A percentile compares a stretch with the other conserved stretches of the same genome.
Evolutionary conservation across 441 rosid genomes (phyloP).

Genomic region (Geranium incanum): DNA sequence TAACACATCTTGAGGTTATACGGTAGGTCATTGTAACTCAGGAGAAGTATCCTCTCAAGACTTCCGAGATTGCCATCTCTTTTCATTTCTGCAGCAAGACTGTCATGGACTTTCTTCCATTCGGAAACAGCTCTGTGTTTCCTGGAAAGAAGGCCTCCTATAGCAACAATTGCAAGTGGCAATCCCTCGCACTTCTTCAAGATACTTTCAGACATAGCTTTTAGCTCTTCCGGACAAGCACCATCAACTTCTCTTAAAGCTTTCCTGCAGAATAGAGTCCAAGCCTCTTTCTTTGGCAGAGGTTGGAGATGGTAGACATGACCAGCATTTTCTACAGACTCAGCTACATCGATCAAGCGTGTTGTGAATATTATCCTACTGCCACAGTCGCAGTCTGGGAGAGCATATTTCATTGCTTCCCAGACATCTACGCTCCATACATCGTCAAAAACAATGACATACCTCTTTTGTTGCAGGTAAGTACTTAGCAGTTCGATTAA

Average conservation of each 20-base stretch:
- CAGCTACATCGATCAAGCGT: constrained; percentile 23
- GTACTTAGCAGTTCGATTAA: constrained; percentile 8
- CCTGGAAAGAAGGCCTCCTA: constrained; percentile 14
- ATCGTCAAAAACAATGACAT: constrained; percentile 19
- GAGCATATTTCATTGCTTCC: constrained; percentile 30
- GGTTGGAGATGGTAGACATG: constrained; percentile 26
- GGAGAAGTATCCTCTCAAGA: constrained; percentile 11
- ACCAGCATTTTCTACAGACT: constrained; percentile 23
- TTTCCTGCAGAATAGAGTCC: constrained; percentile 29
- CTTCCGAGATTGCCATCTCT: constrained; percentile 14
- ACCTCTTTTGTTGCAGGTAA: constrained; percentile 16
- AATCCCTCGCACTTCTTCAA: constrained; percentile 18
- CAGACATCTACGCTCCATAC: constrained; percentile 21
- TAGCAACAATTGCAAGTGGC: constrained; percentile 22
- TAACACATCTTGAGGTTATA: constrained; percentile 17
- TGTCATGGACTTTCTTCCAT: constrained; percentile 3
- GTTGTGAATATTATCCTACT: constrained; percentile 35
- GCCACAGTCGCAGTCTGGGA: constrained; percentile 25
- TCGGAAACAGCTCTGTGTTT: constrained; percentile 2
- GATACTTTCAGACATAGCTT: constrained; percentile 15
- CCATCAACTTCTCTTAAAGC: neutral
- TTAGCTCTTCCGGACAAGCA: constrained; percentile 9
- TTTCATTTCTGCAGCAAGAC: constrained; percentile 15
- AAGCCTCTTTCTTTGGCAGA: constrained; percentile 25
- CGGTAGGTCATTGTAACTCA: constrained; percentile 18